Base-by-base conservation (phyloP, 2,329 filamentous ascomycete species). In the Epichloe sibirici region DNA sequence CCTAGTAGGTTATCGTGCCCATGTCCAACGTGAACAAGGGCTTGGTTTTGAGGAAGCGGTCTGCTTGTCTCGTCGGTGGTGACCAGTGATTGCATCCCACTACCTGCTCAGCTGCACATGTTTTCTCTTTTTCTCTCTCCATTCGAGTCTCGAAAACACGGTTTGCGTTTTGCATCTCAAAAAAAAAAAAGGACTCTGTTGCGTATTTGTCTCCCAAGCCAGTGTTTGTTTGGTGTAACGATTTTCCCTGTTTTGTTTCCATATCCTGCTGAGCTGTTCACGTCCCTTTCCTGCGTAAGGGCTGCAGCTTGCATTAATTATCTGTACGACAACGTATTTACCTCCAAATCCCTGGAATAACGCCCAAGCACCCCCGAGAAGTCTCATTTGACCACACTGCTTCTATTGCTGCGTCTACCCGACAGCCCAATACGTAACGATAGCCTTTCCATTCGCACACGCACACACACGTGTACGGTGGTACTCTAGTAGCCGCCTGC, bases 341-440 rank as follows among this genome's bases (percentile, higher is more conserved):
- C 46, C 48, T 46, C 51, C 42, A 49, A 35, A 51, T 15, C n/a
- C 28, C 23, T 31, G 6, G 44, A 35, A 25, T 38, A 23, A 56
- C 46, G 58, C 58, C 57, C 57, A 56, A 60, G 51, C 52, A 40
- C 38, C 51, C 42, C 48, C 54, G 43, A 55, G 31, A 35, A 43
- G 15, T 45, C 48, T 42, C 40, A 37, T 48, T 55, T 49, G 53
- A 43, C 49, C 46, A 49, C 40, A 58, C 61, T 56, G 31, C 44
- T 9, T 28, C 23, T 45, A 15, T 40, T 39, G 46, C 62, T 66
- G 65, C 63, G 62, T 60, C 62, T 63, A 62, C 61, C 61, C 63
- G 59, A 64, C 59, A 58, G 60, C 59, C 64, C 65, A 64, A 68
- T 60, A 23, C 58, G 55, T 56, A 56, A 56, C 57, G 39, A 45